Base-by-base conservation (phyloP, 768 basidiomycete genomes). In the Phylloporus sp. region DNA sequence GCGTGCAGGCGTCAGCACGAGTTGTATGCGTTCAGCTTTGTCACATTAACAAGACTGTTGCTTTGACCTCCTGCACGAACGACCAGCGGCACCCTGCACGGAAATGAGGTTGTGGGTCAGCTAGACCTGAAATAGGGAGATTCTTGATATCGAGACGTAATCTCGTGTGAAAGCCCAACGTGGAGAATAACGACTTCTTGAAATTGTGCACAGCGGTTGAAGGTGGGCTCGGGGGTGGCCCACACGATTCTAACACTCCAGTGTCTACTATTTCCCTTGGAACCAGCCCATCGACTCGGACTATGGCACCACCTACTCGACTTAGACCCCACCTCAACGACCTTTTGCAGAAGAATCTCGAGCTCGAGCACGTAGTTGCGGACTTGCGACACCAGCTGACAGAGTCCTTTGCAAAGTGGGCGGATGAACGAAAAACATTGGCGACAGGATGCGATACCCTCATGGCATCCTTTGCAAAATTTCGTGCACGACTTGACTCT, bases 381-480 rank as follows among this genome's bases (percentile, higher is more conserved):
- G 63, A 66, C 49, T 31, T 64, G 22, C 59, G 63, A 5, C 61
- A 64, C 34, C 64, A 64, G 47, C 61, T 66, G 47, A 64, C 63
- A 38, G 59, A 64, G 39, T 60, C 64, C 23, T 50, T 61, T 20
- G 64, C 63, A 34, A 64, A 63, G 56, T 64, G 63, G 64, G 64
- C 54, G 8, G 64, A 64, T 29, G 63, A 64, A 52, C 63, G 64
- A 43, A 64, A 64, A 56, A 47, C 48, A 29, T 45, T 64, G 29
- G 54, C 52, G 43, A 36, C 43, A 41, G 56, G 56, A 28, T 65
- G 63, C 26, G 64, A 65, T 34, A 11, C 29, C 15, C 64, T 64
- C 59, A 64, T 65, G 63, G 62, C 63, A n/a, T 66, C 64, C 23
- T 65, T 65, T 59, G 64, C 64, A 24, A 65, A 66, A 38, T 66